Evolutionary conservation across 148 eudicot species (phyloP), one percentile per base, ranked within the genome.

Genomic region (Salicornia ramosissima): DNA sequence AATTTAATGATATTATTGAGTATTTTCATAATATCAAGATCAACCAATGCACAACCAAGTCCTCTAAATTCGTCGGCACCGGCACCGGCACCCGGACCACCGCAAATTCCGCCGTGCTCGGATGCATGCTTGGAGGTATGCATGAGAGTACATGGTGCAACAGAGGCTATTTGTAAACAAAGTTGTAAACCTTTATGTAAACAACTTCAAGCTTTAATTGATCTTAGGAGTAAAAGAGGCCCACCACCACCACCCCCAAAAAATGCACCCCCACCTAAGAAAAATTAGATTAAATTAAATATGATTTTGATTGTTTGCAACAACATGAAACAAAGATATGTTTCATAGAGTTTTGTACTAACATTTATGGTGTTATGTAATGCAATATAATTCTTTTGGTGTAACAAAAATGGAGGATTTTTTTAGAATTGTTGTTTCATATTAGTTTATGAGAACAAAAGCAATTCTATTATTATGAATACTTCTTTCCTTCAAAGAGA

Each of bases 101-200:
- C 52, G 11, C 54, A 12, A 3, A 10, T 61, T 36, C 65, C 65
- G 13, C 54, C 69, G 9, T 65, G 69, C 55, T 4, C 53, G 2
- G 69, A 65, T 45, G 53, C 53, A 19, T 65, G 69, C 53, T 26
- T 65, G 69, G 33, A 46, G 11, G 40, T 65, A 45, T 65, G 69
- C 54, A 26, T 65, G 36, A 28, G 22, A 26, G 69, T 65, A 14
- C n/a, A 65, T 18, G 33, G 6, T 12, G 69, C 69, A 43, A 65
- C 69, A 45, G 33, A 46, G 36, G 55, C 3, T 7, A 46, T 16
- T 10, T 65, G 69, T 25, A 26, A 25, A 13, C 15, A 65, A 43
- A 65, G 69, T 65, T 65, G 69, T 65, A 16, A 30, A 4, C 54
- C 52, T 43, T 46, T 65, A 11, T 65, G 69, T 65, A 26, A 65